These are phyloP conservation scores for Mycena venus DNA, from an alignment of 768 basidiomycete species.

Conservation along the genomic window DNA sequence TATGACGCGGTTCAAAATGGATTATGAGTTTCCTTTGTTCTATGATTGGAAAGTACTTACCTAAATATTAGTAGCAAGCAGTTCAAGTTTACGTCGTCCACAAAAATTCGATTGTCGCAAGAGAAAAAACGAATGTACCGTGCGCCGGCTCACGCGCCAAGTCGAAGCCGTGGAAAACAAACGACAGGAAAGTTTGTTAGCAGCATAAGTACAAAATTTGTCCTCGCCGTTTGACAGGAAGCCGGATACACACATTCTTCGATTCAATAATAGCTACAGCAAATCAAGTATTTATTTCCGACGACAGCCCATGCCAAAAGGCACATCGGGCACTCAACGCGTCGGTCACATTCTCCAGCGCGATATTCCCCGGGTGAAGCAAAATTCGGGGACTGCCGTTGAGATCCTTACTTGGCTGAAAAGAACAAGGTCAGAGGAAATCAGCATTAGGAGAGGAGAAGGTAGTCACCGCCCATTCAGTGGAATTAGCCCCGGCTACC, in stretches of 20 bases:
- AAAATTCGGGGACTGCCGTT: slow-evolving; percentile 46
- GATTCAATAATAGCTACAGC: background rate
- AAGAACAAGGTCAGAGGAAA: background rate
- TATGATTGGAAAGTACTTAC: too few relatives aligned
- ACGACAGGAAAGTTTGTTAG: background rate
- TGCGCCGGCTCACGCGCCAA: too few relatives aligned
- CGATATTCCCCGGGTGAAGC: slow-evolving; percentile 45
- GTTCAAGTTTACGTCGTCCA: too few relatives aligned
- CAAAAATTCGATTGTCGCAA: too few relatives aligned
- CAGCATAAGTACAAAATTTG: too few relatives aligned
- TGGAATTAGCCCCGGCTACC: slow-evolving; percentile 32
- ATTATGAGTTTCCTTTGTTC: too few relatives aligned
- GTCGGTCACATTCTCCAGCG: slow-evolving; percentile 40
- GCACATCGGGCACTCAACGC: slow-evolving; percentile 41
- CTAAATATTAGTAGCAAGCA: too few relatives aligned
- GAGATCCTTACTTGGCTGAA: background rate
- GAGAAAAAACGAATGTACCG: too few relatives aligned
- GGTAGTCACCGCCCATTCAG: slow-evolving; percentile 45
- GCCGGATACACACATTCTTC: background rate
- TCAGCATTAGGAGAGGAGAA: background rate
- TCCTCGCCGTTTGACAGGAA: too few relatives aligned
- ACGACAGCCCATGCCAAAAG: slow-evolving; percentile 48
- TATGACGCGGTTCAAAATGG: too few relatives aligned
- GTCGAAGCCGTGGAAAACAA: too few relatives aligned
- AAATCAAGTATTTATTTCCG: slow-evolving; percentile 22